A percentile compares a stretch with the other conserved stretches of the same genome.
Evolutionary conservation across 2,329 filamentous ascomycete genomes (phyloP).

Genomic region (Paraphaeosphaeria sporulosa): DNA sequence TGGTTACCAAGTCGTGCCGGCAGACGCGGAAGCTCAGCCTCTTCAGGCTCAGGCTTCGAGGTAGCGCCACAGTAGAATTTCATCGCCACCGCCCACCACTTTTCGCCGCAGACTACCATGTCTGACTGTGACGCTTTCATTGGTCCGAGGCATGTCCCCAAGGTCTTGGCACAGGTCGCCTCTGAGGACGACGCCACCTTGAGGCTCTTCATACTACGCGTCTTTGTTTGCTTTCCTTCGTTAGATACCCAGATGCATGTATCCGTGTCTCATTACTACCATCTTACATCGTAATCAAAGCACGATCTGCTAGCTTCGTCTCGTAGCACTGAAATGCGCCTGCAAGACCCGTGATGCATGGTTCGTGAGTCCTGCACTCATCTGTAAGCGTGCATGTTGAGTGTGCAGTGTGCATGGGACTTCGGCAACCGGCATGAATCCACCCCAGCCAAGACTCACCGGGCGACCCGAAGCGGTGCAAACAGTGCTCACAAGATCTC

Average conservation of each 20-base stretch:
- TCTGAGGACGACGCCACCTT: neutral
- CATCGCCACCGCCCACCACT: no score
- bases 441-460: constrained; percentile 33
- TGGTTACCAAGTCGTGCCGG: constrained; percentile 26
- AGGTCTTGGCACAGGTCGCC: constrained; percentile 15
- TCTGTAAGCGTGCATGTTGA: constrained; percentile 22
- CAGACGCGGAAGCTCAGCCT: constrained; percentile 34
- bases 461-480: constrained; percentile 28
- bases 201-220: neutral
- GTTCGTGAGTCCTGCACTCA: constrained; percentile 19
- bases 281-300: neutral
- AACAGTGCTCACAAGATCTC: constrained; percentile 21
- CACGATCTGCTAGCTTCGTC: neutral
- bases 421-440: constrained; percentile 12
- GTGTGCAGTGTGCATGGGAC: constrained; percentile 13
- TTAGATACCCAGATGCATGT: constrained; percentile 5
- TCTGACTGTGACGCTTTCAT: neutral
- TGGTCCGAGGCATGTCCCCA: constrained; percentile 10
- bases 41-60: neutral
- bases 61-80: neutral
- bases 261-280: neutral
- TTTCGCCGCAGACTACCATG: constrained; percentile 20
- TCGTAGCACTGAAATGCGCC: constrained; percentile 8
- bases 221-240: constrained; percentile 3
- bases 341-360: constrained; percentile 12